These are phyloP conservation scores for Aspergillus sp. DNA, from an alignment of 2,329 filamentous ascomycete genomes.

Conservation along the genomic window DNA sequence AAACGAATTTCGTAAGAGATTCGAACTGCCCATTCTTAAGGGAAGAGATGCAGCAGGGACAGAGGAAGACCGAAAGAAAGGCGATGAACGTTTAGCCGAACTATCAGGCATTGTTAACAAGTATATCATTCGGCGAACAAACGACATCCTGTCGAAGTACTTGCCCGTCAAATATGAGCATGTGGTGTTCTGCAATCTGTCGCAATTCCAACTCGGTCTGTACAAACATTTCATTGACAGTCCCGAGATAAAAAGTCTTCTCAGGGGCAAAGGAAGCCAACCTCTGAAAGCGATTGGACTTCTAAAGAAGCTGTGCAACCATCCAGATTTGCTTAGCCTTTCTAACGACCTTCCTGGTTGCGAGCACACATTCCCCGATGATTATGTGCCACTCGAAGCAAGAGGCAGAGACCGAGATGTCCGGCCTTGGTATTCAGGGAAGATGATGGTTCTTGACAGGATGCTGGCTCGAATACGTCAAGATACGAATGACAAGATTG, in stretches of 20 bases:
- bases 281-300: conserved; percentile 95
- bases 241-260: conserved; percentile 86
- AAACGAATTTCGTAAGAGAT: conserved; percentile 89
- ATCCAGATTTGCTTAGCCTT: conserved; percentile 87
- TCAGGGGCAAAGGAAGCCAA: conserved; percentile 92
- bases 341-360: conserved; percentile 82
- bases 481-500: conserved; percentile 98
- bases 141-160: conserved; percentile 97
- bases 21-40: conserved; percentile 86
- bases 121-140: conserved; percentile 96
- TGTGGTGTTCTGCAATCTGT: conserved; percentile 94
- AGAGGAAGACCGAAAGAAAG: conserved; percentile 76
- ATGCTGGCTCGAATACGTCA: conserved; percentile 95
- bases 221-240: conserved; percentile 98
- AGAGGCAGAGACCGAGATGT: conserved; percentile 88
- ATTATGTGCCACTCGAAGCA: conserved; percentile 83
- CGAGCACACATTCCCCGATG: conserved; percentile 76
- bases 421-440: conserved; percentile 94
- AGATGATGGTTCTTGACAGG: conserved; percentile 96
- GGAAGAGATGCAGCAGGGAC: conserved; percentile 88
- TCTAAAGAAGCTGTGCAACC: conserved; percentile 97
- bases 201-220: conserved; percentile 86
- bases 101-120: conserved; percentile 88
- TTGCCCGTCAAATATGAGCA: conserved; percentile 98
- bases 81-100: conserved; percentile 79